Evolutionary conservation across 177 flowering plant species (phyloP), one percentile per base, ranked within the genome.

Genomic region (Telopea speciosissima): DNA sequence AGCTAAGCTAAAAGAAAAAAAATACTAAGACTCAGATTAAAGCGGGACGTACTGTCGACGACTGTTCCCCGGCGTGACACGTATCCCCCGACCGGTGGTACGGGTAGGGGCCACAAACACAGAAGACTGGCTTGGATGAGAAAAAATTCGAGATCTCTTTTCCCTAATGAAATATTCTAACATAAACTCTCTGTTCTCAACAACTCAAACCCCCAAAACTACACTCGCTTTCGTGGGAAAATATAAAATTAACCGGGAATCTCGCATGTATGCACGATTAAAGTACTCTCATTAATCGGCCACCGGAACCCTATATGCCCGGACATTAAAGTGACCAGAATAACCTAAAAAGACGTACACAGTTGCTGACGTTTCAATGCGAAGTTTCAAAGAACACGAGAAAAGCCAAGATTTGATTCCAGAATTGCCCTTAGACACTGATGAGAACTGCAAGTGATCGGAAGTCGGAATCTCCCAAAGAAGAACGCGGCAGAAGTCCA

Each of bases 401-500:
- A 73, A 70, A 63, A 74, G 62, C 16, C 19, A 11, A 12, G 7
- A 49, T 49, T 49, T 3, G 14, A 1, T 12, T 66, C 54, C 66
- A n/a, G 36, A 28, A 28, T 63, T 63, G 3, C 66, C 8, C 23
- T 26, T 63, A 8, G 23, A 31, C 40, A 6, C 8, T 28, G 44
- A 28, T n/a, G 66, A 26, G 36, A 19, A 31, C 12, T 62, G 65
- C 21, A 25, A 62, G 17, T 25, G 31, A 19, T 63, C 66, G 60
- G 73, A 72, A 72, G 65, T 60, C 16, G 62, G 69, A 67, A 68
- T 63, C 70, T n/a, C 33, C 25, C 62, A 73, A 70, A 64, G 63
- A 65, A 28, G 74, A 45, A 66, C n/a, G 23, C 7, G 59, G 73
- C 61, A 19, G 23, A 58, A 31, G 66, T 21, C 23, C 44, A 28